These are phyloP conservation scores for Penicillium herquei DNA, from an alignment of 495 filamentous ascomycete genomes.

Conservation along the genomic window DNA sequence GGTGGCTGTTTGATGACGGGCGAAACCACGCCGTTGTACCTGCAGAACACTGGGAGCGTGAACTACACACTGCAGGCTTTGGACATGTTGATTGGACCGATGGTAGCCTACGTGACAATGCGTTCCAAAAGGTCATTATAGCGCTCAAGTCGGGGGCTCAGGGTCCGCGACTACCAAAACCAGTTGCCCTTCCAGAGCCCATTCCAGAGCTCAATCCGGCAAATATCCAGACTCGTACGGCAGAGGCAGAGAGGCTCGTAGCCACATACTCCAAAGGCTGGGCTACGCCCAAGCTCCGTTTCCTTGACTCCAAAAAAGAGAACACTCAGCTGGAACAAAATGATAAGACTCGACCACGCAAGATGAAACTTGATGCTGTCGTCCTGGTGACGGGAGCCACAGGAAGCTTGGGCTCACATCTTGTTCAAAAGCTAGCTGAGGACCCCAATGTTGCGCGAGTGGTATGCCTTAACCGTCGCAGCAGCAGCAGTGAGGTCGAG, in stretches of 20 bases:
- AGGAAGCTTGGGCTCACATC: slow-evolving; percentile 44
- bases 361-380: not conserved
- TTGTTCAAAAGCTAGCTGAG: slow-evolving; percentile 36
- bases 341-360: no score
- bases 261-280: not conserved
- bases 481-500: not conserved
- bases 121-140: slow-evolving; percentile 43
- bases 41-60: slow-evolving; percentile 31
- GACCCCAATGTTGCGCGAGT: slow-evolving; percentile 26
- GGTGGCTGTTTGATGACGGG: slow-evolving; percentile 51
- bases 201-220: not conserved
- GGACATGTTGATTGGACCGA: slow-evolving; percentile 50
- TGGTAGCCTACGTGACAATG: slow-evolving; percentile 38
- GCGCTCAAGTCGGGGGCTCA: slow-evolving; percentile 29
- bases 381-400: slow-evolving; percentile 55
- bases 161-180: not conserved
- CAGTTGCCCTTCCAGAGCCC: not conserved
- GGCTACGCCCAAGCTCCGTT: no score
- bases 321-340: no score
- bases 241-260: not conserved
- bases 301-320: no score
- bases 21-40: slow-evolving; percentile 33
- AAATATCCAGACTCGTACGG: not conserved
- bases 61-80: slow-evolving; percentile 41
- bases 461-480: slow-evolving; percentile 10